Evolutionary conservation across 345 rosid genomes (phyloP).

Genomic region (thale cress (Arabidopsis thaliana)): DNA sequence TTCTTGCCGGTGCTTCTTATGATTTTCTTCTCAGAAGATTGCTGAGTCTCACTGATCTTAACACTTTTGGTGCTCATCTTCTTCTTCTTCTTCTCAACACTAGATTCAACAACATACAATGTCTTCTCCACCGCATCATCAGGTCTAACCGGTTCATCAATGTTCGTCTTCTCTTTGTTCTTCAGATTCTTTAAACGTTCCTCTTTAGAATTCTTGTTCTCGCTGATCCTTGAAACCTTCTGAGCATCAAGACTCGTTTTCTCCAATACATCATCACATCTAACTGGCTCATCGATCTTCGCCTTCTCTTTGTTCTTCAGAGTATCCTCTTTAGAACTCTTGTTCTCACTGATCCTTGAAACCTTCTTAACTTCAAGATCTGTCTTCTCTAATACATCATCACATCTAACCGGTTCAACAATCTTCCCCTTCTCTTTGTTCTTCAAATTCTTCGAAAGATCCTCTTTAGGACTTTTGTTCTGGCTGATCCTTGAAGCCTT

Average conservation of each 20-base stretch:
- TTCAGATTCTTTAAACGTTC: slow-evolving; percentile 49
- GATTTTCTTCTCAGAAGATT: slow-evolving; percentile 37
- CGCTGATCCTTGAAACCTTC: slow-evolving; percentile 15
- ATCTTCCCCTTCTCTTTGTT: slow-evolving; percentile 39
- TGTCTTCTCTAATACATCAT: slow-evolving; percentile 21
- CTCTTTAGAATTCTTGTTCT: slow-evolving; percentile 38
- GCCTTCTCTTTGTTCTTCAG: slow-evolving; percentile 43
- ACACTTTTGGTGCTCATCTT: slow-evolving; percentile 38
- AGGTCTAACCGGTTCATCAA: slow-evolving; percentile 28
- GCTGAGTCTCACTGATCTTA: slow-evolving; percentile 34
- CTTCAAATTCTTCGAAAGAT: slow-evolving; percentile 44
- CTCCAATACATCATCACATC: slow-evolving; percentile 11
- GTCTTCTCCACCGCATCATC: slow-evolving; percentile 53
- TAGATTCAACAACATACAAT: slow-evolving; percentile 58
- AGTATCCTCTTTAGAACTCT: slow-evolving; percentile 39
- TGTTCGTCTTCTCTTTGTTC: slow-evolving; percentile 43
- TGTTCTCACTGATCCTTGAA: slow-evolving; percentile 45
- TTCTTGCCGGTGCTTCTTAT: slow-evolving; percentile 28
- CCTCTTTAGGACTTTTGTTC: slow-evolving; percentile 34
- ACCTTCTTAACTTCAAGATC: slow-evolving; percentile 42
- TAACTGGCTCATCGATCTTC: slow-evolving; percentile 32
- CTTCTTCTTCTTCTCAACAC: slow-evolving; percentile 33
- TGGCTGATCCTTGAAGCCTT: slow-evolving; percentile 49
- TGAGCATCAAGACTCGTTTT: slow-evolving; percentile 48
- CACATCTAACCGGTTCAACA: slow-evolving; percentile 17